Base-by-base conservation (phyloP, 352 stramenopile genomes). In the Pythium rhizo-oryzae region DNA sequence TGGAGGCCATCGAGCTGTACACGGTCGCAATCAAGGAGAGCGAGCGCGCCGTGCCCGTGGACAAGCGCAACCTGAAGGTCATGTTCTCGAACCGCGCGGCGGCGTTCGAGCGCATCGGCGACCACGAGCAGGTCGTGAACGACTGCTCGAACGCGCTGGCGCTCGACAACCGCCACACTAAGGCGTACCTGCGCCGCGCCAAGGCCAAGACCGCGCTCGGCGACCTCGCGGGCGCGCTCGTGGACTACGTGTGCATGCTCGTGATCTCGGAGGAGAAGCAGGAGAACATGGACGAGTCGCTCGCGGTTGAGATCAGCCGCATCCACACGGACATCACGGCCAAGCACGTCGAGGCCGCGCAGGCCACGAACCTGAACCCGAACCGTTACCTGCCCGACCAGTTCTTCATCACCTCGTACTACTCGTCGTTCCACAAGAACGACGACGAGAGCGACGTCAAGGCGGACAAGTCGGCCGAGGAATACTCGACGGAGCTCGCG, bases 341-440 rank as follows among this genome's bases (percentile, higher is more conserved):
- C 13, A 80, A 91, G 69, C 74, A 93, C 71, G 86, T 90, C 21
- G 78, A 86, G 30, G 67, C 81, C 23, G 75, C 80, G 13, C 72
- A 87, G 78, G 63, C 81, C 65, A 87, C 88, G 70, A 83, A 88
- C 60, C 69, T 82, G 58, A 82, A 83, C 72, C 74, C 77, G 23
- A 71, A 81, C 52, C 81, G 82, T 0, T 91, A 84, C 68, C 66
- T 93, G 59, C 85, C 85, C 2, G 83, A 92, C 68, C 76, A 90
- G 68, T 93, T 92, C 68, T 93, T 93, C 71, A 85, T 93, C 55
- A 91, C 83, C 43, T 93, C 85, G 56, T 93, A 93, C 76, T 93
- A 90, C 72, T 92, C 83, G n/a, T 93, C 85, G 28, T 93, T 93
- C 76, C 85, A 93, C 69, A 70, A 79, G 39, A 87, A 78, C 65